Evolutionary conservation across 192 early-diverging fungal species (phyloP).

Genomic region (Coemansia sp.): DNA sequence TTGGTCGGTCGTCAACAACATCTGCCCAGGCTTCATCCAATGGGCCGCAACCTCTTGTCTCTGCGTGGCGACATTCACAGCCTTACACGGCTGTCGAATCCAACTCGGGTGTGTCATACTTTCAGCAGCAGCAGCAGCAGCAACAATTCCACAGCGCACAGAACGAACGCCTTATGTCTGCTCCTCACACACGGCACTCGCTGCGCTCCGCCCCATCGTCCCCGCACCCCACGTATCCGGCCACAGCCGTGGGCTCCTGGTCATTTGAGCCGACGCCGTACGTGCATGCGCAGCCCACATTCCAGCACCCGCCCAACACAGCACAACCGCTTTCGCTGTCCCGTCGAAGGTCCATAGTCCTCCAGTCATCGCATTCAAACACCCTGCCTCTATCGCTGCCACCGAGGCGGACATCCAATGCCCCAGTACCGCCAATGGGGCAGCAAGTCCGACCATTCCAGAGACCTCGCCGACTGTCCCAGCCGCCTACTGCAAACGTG

Average conservation of each 20-base stretch:
- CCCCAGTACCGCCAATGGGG: background rate
- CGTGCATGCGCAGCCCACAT: background rate
- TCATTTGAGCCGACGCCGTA: background rate
- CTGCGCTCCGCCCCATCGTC: slow-evolving; percentile 1
- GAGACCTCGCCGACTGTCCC: background rate
- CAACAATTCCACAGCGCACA: background rate
- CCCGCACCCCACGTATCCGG: background rate
- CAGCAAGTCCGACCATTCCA: background rate
- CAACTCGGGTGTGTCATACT: background rate
- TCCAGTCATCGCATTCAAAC: slow-evolving; percentile 41
- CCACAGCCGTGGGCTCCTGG: background rate
- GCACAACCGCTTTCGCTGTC: slow-evolving; percentile 21
- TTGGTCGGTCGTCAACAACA: background rate
- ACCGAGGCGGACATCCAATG: background rate
- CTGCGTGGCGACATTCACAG: background rate
- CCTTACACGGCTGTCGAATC: background rate
- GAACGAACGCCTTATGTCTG: background rate
- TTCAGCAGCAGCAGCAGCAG: background rate
- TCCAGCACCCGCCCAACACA: background rate
- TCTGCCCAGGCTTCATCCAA: background rate
- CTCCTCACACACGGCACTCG: background rate
- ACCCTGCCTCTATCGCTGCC: slow-evolving; percentile 31
- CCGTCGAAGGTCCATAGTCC: slow-evolving; percentile 38
- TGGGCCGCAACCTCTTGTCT: background rate
- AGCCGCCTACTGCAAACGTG: background rate